A percentile compares a stretch with the other conserved stretches of the same genome.
phyloP scores from a whole-genome alignment of 768 basidiomycete species.

The Russula sp. region DNA sequence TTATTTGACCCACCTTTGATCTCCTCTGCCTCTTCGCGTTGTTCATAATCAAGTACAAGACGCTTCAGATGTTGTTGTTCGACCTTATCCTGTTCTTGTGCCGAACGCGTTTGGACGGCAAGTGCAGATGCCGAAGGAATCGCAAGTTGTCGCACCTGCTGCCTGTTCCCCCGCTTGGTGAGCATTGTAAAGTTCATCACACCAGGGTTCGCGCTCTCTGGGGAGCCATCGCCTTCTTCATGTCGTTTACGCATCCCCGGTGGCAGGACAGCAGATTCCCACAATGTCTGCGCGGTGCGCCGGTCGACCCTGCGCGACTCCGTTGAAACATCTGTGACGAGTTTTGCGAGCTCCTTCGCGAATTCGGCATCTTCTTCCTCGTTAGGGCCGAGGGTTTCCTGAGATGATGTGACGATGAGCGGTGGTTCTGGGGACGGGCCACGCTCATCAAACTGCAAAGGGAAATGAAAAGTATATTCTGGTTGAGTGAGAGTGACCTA shows the following conservation, averaged over 20 bases:
- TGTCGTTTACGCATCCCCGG: constrained; percentile 66
- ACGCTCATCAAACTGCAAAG: constrained; percentile 57
- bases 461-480: neutral
- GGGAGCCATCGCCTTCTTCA: constrained; percentile 54
- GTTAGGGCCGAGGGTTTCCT: constrained; percentile 76
- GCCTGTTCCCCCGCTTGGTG: constrained; percentile 90
- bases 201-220: constrained; percentile 38
- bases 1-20: constrained; percentile 54
- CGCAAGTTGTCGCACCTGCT: constrained; percentile 87
- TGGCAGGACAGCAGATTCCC: constrained; percentile 83
- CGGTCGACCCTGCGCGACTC: constrained; percentile 87
- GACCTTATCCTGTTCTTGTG: constrained; percentile 90
- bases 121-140: constrained; percentile 85
- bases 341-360: constrained; percentile 91
- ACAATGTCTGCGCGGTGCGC: constrained; percentile 79
- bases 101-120: constrained; percentile 85
- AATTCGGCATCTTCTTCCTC: constrained; percentile 93
- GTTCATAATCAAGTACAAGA: constrained; percentile 89
- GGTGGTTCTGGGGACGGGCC: constrained; percentile 76
- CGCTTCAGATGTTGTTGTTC: constrained; percentile 97
- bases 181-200: constrained; percentile 92
- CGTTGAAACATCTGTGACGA: constrained; percentile 82
- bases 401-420: constrained; percentile 64
- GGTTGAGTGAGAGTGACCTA: constrained; percentile 37
- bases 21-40: constrained; percentile 83